Conservation (phyloP, 2,329 filamentous ascomycete species). For the Colletotrichum acutatum region DNA sequence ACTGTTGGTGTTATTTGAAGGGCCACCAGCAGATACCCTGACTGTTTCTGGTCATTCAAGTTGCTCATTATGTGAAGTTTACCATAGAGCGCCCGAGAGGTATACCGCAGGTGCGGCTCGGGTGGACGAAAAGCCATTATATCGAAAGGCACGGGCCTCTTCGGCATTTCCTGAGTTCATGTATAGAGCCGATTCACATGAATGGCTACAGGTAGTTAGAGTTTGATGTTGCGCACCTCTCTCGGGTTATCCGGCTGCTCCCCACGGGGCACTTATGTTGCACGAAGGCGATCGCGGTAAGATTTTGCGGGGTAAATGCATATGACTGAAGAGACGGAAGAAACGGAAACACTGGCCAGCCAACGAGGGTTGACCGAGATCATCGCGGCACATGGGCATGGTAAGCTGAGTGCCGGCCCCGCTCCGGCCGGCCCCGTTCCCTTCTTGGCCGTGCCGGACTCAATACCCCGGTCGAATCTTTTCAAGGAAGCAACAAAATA, state of each 20-base stretch:
- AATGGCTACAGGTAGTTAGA: neutral
- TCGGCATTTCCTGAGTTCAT: neutral
- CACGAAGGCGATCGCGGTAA: neutral
- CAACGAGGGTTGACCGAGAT: neutral
- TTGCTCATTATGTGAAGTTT: neutral
- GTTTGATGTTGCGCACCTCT: neutral
- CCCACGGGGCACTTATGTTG: neutral
- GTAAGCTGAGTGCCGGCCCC: neutral
- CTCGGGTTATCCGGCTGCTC: neutral
- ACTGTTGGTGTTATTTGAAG: neutral
- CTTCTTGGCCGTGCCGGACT: too few relatives aligned
- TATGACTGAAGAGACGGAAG: neutral
- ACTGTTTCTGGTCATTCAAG: neutral
- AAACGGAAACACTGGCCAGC: neutral
- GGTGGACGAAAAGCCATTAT: neutral
- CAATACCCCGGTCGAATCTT: too few relatives aligned
- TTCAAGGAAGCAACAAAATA: too few relatives aligned
- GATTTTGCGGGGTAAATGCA: neutral
- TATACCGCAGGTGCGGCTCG: neutral
- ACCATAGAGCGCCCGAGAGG: too few relatives aligned
- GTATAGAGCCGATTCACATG: neutral
- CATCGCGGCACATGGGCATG: neutral
- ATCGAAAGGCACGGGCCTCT: neutral
- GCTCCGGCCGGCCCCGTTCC: neutral
- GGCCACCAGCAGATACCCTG: neutral